Base-by-base conservation (phyloP, 108 stramenopile genomes). In the Fragilaria radians region DNA sequence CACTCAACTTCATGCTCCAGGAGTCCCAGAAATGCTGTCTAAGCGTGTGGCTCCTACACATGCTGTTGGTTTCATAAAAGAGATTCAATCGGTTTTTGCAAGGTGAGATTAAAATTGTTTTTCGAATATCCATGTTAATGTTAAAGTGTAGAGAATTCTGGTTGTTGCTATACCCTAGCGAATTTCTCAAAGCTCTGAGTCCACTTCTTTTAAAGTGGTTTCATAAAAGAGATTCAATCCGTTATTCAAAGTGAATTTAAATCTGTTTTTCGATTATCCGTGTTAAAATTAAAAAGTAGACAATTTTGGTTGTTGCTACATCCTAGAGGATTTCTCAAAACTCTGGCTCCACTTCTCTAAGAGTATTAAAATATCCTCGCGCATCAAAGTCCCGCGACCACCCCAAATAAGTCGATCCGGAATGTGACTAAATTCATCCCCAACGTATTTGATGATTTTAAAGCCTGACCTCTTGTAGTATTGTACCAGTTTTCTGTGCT, bases 331-430 rank as follows among this genome's bases (percentile, higher is more conserved):
- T 57, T 46, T 57, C 2, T 1, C 32, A 4, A 71, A 57, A 55
- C 67, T 63, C 28, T 62, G 63, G 27, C 70, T 79, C 84, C 84
- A 85, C 48, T 67, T 74, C 52, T 9, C 26, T 59, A 82, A 54
- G 29, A 86, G 47, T 19, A 57, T 57, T 31, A 70, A 61, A 57
- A 86, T 80, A n/a, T 79, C 63, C 30, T 70, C 68, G 27, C 72
- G 72, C 85, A 92, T 83, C 22, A 92, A 59, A 9, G 85, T 92
- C 34, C 91, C 91, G 62, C 85, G 81, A 19, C 91, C 91, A 25
- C 91, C 91, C 91, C 91, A 92, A 17, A 92, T 83, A 56, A 92
- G 47, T 29, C 91, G 66, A 78, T 86, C 91, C 7, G 87, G 87
- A 25, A 92, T 81, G 65, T 85, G 74, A 21, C 56, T 45, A 46